phyloP scores from a whole-genome alignment of 352 stramenopile species.

The Globisporangium iwayamae region DNA sequence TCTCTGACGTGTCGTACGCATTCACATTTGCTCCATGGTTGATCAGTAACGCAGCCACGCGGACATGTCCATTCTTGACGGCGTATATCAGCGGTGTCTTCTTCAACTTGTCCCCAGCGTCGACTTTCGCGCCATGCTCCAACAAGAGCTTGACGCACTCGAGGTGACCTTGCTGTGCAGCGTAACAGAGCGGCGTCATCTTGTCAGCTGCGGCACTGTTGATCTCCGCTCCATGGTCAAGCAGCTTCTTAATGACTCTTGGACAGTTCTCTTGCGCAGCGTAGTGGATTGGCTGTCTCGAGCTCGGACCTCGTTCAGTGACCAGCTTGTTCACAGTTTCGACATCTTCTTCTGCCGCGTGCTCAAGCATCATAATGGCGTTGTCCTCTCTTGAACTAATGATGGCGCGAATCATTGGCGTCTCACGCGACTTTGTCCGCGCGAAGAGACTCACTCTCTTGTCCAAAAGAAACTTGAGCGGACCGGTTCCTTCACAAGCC shows the following conservation, averaged over 20 bases:
- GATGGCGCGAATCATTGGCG: conserved; percentile 59
- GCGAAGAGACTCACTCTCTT: conserved; percentile 48
- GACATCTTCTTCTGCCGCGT: conserved; percentile 33
- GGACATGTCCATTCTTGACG: conserved; percentile 70
- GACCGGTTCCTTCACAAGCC: conserved; percentile 40
- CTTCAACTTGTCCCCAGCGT: conserved; percentile 69
- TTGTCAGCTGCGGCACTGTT: conserved; percentile 54
- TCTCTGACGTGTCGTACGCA: conserved; percentile 69
- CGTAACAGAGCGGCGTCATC: conserved; percentile 51
- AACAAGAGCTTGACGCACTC: conserved; percentile 54
- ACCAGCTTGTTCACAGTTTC: conserved; percentile 36
- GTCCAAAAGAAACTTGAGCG: conserved; percentile 63
- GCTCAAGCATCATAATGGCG: conserved; percentile 54
- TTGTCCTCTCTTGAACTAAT: conserved; percentile 46
- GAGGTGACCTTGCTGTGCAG: conserved; percentile 51
- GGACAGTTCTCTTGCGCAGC: conserved; percentile 40
- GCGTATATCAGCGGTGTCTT: conserved; percentile 75
- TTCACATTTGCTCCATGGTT: conserved; percentile 75
- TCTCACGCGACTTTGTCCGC: conserved; percentile 57
- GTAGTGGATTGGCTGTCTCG: conserved; percentile 63
- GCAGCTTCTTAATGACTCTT: conserved; percentile 40
- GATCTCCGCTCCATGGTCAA: conserved; percentile 47
- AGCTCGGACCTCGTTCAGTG: conserved; percentile 39
- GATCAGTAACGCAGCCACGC: conserved; percentile 48
- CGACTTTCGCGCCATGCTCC: conserved; percentile 48